A percentile compares a stretch with the other conserved stretches of the same genome.
Evolutionary conservation across 768 basidiomycete species (phyloP).

Genomic region (Astraeus odoratus): DNA sequence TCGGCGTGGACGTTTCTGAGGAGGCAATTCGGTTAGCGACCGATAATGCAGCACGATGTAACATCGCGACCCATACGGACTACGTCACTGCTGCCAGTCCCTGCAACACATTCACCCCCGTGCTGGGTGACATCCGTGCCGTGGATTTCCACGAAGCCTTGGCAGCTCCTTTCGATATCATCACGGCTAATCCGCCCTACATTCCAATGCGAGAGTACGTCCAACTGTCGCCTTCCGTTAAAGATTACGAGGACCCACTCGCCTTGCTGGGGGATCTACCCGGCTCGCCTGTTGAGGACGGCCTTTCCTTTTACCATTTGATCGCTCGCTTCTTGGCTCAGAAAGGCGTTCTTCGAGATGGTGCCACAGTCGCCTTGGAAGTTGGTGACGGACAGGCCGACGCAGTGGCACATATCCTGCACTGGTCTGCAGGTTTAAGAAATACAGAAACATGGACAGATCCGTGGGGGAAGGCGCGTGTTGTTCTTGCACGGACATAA

Average conservation of each 20-base stretch:
- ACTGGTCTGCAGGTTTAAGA: constrained; percentile 36
- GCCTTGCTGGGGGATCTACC: constrained; percentile 75
- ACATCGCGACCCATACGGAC: constrained; percentile 6
- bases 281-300: constrained; percentile 27
- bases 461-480: constrained; percentile 70
- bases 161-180: constrained; percentile 57
- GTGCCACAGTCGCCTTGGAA: constrained; percentile 67
- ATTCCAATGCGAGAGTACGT: constrained; percentile 64
- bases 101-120: constrained; percentile 29
- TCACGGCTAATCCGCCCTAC: constrained; percentile 87
- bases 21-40: constrained; percentile 46
- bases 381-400: constrained; percentile 69
- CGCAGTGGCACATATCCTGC: constrained; percentile 54
- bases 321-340: constrained; percentile 57
- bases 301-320: constrained; percentile 66
- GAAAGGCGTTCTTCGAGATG: constrained; percentile 42
- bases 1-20: constrained; percentile 63
- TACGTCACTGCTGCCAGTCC: constrained; percentile 2
- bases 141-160: constrained; percentile 19
- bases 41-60: constrained; percentile 35
- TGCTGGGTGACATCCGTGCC: constrained; percentile 40
- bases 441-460: constrained; percentile 69
- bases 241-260: constrained; percentile 68
- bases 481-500: constrained; percentile 52
- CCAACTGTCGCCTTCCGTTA: constrained; percentile 60